Evolutionary conservation across 257 asterid genomes (phyloP), one percentile per base, ranked within the genome.

Genomic region (Anisodus tanguticus): DNA sequence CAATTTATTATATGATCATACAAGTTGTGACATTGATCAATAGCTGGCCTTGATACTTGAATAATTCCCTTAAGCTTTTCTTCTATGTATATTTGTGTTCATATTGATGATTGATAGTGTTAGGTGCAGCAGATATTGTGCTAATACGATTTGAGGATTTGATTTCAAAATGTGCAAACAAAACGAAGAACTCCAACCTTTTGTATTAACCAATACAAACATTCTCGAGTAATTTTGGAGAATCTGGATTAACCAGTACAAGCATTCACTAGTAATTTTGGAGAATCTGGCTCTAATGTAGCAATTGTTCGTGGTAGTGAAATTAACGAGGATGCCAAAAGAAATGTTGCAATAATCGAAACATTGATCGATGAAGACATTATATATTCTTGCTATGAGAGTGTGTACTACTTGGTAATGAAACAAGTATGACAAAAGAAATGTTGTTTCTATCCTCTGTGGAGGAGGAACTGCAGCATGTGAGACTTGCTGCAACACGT

Each of bases 161-260:
- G 84, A 66, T 39, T 49, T 80, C 67, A 85, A 59, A 8, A 85
- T 41, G 16, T 57, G 19, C 15, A 81, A 83, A 41, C 87, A 85
- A 37, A 81, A 81, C 1, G 67, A 26, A 49, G 82, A 26, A 77
- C 26, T 77, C 82, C 82, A 77, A 15, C 43, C 49, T 77, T 54
- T 17, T 53, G 49, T 26, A 31, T 31, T 54, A 31, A 54, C 81
- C 60, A 51, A 2, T 31, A 53, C 81, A 77, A 77, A 64, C 81
- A 31, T 77, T 53, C 3, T 53, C 16, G 82, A 77, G 64, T 15
- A 77, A 31, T 53, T 77, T 31, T 53, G 47, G 66, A 77, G 82
- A 77, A 53, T 51, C 9, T 77, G 49, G 31, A 31, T 31, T 54
- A 31, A 54, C 81, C 60, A 51, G 4, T 31, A 53, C 81, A 77